Base-by-base conservation (phyloP, 2,329 filamentous ascomycete genomes). In the Fusarium oxysporum region DNA sequence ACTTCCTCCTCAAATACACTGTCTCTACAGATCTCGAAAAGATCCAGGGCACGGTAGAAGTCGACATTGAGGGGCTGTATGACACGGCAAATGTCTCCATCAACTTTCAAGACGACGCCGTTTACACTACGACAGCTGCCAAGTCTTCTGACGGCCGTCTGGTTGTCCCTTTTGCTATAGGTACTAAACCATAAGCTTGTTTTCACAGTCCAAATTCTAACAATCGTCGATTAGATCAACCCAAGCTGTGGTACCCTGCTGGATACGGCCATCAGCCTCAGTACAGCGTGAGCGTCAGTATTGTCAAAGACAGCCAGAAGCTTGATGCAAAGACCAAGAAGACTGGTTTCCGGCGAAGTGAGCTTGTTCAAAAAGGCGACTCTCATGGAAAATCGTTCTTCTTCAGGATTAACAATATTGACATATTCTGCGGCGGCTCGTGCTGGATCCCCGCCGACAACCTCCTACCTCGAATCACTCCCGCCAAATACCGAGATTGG, bases 391-490 rank as follows among this genome's bases (percentile, higher is more conserved):
- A 56, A 5, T 61, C 58, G 1, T 61, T 61, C 48, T 61, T 43
- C 37, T 61, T 61, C 8, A 23, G 17, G 25, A 28, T 61, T 3
- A 61, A 61, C 11, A 61, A 61, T 7, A 28, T 56, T 9, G 58
- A 56, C 19, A 30, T 61, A 7, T 61, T 61, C 17, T 56, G 37
- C 14, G 48, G 48, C 8, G 58, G 58, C 19, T 61, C 48, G 1
- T 61, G 58, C 30, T 61, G 58, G 58, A 61, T 61, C 16, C 58
- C 58, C 3, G n/a, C 58, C 2, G 58, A 61, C 19, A 61, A n/a
- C 14, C 30, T 61, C 28, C 48, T 61, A 8, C 58, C 58, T n/a
- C 28, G 58, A 33, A 61, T 61, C 37, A 61, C 58, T 3, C 0
- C 48, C n/a, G 16, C 35, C 21, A 61, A 61, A 2, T 61, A 61